Conservation (phyloP, 495 filamentous ascomycete species). For the Lasiosphaeria ovina region DNA sequence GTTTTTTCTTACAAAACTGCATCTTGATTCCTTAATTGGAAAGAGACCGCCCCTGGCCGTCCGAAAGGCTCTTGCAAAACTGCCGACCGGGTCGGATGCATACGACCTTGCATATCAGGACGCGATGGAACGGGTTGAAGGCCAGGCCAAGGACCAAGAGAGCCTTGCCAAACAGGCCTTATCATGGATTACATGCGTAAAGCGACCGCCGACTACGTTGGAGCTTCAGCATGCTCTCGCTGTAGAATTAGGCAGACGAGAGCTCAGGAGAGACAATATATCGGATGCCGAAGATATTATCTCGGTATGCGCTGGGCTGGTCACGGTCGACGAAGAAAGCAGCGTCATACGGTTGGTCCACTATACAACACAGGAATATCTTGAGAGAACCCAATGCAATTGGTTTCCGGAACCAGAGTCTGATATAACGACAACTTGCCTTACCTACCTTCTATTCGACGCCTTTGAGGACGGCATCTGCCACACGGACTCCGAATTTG, state of each 20-base stretch:
- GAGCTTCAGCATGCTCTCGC: too few species aligned
- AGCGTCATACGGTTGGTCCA: constrained; percentile 51
- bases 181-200: too few species aligned
- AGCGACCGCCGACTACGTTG: too few species aligned
- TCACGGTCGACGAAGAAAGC: constrained; percentile 48
- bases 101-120: too few species aligned
- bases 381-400: constrained; percentile 33
- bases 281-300: constrained; percentile 37
- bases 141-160: too few species aligned
- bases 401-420: constrained; percentile 37
- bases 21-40: too few species aligned
- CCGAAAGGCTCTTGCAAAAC: too few species aligned
- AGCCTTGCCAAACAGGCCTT: too few species aligned
- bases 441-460: constrained; percentile 45
- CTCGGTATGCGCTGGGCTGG: constrained; percentile 53
- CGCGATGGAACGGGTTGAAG: too few species aligned
- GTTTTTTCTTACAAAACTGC: too few species aligned
- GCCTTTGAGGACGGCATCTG: constrained; percentile 33
- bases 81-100: too few species aligned
- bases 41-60: too few species aligned
- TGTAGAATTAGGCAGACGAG: not conserved
- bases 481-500: constrained; percentile 24
- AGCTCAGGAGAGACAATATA: constrained; percentile 28
- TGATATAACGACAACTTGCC: constrained; percentile 38
- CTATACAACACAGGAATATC: constrained; percentile 54